Evolutionary conservation across 2,329 filamentous ascomycete genomes (phyloP), one percentile per base, ranked within the genome.

Genomic region (Biscogniauxia mediterranea): DNA sequence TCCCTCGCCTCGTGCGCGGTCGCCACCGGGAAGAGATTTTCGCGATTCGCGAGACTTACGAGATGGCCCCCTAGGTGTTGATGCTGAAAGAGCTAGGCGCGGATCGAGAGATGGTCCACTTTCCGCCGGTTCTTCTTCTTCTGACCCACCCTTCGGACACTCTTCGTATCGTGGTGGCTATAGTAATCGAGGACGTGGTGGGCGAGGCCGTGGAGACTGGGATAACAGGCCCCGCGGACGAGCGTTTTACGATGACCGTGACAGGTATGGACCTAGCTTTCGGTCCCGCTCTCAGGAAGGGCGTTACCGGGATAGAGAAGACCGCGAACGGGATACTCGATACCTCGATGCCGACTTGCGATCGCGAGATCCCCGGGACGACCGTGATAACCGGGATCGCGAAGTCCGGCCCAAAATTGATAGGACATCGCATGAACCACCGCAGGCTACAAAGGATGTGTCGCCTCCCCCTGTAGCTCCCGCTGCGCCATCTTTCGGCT

Each of bases 21-120:
- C 90, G 11, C 90, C 90, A 13, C 81, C 81, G 13, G 81, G 83
- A 23, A 81, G 88, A 66, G 88, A 90, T 70, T 86, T 86, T 62
- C 83, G 89, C 69, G 87, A 89, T 76, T 79, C 67, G 77, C 85
- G 61, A 73, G 81, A 68, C 54, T 46, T 73, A 71, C 65, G 73
- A 57, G 84, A 87, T 68, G 74, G 78, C 1, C 87, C 86, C 0
- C 79, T 87, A 32, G 87, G 86, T 54, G 78, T 89, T 6, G 90
- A 93, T 65, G 81, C 86, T 7, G 86, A 88, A 61, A 83, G 90
- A 61, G 85, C 87, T 19, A 81, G 89, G 58, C 82, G 89, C 54
- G 87, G 84, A 17, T 92, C 89, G 8, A 82, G 90, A 69, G 90
- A 93, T 69, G 90, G 89, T 0, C 89, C 90, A 11, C 83, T 87